Conservation (phyloP, 257 asterid genomes). For the Plantago elongata region DNA sequence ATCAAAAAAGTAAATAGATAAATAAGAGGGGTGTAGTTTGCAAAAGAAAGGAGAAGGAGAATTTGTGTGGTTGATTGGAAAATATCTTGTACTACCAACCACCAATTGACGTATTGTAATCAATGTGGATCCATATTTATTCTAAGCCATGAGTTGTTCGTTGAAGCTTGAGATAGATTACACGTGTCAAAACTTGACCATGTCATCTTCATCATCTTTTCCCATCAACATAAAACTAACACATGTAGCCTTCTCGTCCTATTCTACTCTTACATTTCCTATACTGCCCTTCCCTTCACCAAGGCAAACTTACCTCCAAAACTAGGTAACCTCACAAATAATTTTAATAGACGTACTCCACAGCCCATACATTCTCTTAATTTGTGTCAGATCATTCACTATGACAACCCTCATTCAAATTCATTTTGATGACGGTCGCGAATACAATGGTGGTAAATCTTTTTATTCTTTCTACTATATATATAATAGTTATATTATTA, state of each 20-base stretch:
- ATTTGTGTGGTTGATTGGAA: constrained; percentile 7
- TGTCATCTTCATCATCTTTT: not conserved
- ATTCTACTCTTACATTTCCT: constrained; percentile 2
- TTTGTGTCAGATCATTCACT: too few relatives aligned
- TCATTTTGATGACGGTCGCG: too few relatives aligned
- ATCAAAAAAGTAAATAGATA: too few relatives aligned
- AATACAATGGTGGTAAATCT: too few relatives aligned
- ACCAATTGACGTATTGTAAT: constrained; percentile 4
- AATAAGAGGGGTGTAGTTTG: not conserved
- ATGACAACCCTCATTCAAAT: too few relatives aligned
- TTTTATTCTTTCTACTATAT: too few relatives aligned
- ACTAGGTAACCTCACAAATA: too few relatives aligned
- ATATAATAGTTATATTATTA: too few relatives aligned
- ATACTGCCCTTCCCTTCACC: constrained; percentile 25
- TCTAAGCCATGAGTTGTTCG: constrained; percentile 1
- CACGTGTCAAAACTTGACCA: constrained; percentile 25
- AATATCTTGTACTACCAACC: constrained; percentile 20
- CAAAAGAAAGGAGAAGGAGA: not conserved
- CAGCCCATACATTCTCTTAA: too few relatives aligned
- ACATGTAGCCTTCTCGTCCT: constrained; percentile 13
- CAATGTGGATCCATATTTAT: not conserved
- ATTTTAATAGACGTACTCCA: too few relatives aligned
- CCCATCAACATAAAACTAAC: not conserved
- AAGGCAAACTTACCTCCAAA: too few relatives aligned
- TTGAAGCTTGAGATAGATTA: constrained; percentile 1